These are phyloP conservation scores for Yamadazyma buinensis DNA, from an alignment of 1,139 yeast genomes.

Conservation along the genomic window DNA sequence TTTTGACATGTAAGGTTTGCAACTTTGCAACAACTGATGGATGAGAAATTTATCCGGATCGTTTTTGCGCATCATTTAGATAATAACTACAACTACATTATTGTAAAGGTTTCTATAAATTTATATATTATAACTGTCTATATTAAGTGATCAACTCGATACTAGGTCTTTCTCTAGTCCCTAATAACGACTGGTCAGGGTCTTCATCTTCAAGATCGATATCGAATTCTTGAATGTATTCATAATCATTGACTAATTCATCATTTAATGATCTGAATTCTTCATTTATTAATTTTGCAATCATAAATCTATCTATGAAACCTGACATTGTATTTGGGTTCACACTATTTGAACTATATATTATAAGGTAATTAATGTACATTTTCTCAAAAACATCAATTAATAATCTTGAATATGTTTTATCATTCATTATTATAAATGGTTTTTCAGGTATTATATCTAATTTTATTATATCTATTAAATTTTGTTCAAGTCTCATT, in stretches of 20 bases:
- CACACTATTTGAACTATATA: conserved; percentile 15
- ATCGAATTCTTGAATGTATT: conserved; percentile 14
- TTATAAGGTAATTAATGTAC: conserved; percentile 34
- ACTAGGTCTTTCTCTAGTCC: conserved; percentile 19
- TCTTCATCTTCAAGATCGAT: conserved; percentile 11
- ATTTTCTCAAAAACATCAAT: conserved; percentile 41
- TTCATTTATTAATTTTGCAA: conserved; percentile 29
- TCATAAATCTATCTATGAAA: conserved; percentile 38
- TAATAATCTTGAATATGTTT: conserved; percentile 32
- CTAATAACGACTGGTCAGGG: conserved; percentile 1
- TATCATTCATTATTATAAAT: conserved; percentile 26
- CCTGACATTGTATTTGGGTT: conserved; percentile 28
- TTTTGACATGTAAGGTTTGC: no score
- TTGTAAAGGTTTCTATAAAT: background rate
- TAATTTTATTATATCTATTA: conserved; percentile 11
- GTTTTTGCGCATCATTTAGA: no score
- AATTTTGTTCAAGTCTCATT: conserved; percentile 20
- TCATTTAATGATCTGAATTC: conserved; percentile 22
- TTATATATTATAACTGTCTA: background rate
- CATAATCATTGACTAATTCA: conserved; percentile 9
- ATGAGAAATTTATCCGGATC: no score
- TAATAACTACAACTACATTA: no score
- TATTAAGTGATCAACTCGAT: conserved; percentile 20
- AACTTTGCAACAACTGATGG: background rate
- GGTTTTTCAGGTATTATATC: conserved; percentile 19